phyloP scores from a whole-genome alignment of 176 grass and related monocot species.

The Eremochloa ophiuroides region DNA sequence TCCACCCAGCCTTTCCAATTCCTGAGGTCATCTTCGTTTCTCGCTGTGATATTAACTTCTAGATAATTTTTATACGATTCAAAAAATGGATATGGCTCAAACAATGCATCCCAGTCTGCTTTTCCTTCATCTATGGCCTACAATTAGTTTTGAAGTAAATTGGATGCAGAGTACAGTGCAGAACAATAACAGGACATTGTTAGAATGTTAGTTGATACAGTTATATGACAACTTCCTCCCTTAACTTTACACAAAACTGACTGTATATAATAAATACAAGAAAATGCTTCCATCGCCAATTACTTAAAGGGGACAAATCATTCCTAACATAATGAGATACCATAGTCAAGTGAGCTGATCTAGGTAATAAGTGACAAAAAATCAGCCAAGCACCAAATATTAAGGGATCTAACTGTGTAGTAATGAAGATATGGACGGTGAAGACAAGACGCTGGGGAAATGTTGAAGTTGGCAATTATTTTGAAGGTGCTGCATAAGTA shows the following conservation, averaged over 20 bases:
- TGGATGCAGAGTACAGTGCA: neutral
- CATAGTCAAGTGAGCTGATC: neutral
- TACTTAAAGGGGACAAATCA: neutral
- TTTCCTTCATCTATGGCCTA: slow-evolving; percentile 78
- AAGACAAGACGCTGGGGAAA: neutral
- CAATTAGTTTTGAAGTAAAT: slow-evolving; percentile 21
- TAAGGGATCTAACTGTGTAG: neutral
- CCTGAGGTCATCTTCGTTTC: slow-evolving; percentile 80
- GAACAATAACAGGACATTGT: neutral
- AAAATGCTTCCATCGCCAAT: neutral
- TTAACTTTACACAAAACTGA: neutral
- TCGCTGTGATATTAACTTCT: slow-evolving; percentile 64
- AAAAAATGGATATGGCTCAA: slow-evolving; percentile 85
- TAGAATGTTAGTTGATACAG: neutral
- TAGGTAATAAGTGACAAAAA: neutral
- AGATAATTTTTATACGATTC: slow-evolving; percentile 90
- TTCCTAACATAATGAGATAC: slow-evolving; percentile 3
- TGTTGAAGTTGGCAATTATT: neutral
- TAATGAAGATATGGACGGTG: neutral
- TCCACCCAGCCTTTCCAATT: slow-evolving; percentile 99
- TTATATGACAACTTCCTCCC: neutral
- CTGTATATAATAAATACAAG: neutral
- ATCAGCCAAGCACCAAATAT: neutral
- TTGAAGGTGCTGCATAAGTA: neutral
- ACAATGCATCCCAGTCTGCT: slow-evolving; percentile 61